Conservation (phyloP, 169 alveolate genomes). For the Plasmodium coatneyi region DNA sequence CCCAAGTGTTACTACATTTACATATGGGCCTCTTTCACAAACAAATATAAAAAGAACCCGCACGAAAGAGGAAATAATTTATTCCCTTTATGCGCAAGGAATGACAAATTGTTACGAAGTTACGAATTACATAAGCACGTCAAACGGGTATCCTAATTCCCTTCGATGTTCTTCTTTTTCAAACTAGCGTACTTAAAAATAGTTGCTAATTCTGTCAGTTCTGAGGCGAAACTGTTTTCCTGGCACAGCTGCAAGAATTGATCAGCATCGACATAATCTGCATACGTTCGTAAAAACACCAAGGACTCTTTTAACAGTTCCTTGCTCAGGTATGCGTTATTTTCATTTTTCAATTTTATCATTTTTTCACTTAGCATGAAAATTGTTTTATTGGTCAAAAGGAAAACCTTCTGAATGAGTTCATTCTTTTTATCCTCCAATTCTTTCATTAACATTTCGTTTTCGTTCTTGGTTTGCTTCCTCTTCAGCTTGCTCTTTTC, state of each 20-base stretch:
- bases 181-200: slow-evolving; percentile 64
- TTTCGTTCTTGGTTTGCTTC: slow-evolving; percentile 51
- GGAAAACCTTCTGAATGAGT: slow-evolving; percentile 41
- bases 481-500: slow-evolving; percentile 62
- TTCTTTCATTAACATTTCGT: slow-evolving; percentile 53
- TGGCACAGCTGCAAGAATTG: slow-evolving; percentile 68
- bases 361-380: slow-evolving; percentile 57
- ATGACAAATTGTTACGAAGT: background rate
- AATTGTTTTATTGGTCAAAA: slow-evolving; percentile 33
- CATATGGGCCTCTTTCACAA: background rate
- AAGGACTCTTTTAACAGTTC: slow-evolving; percentile 68
- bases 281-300: slow-evolving; percentile 59
- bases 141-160: background rate
- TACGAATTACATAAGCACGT: background rate
- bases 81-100: background rate
- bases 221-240: slow-evolving; percentile 62
- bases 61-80: background rate
- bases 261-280: slow-evolving; percentile 43
- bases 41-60: background rate
- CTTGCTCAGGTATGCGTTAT: slow-evolving; percentile 63
- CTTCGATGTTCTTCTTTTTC: slow-evolving; percentile 30
- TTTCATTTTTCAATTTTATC: slow-evolving; percentile 52
- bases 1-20: background rate
- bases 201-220: slow-evolving; percentile 53
- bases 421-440: slow-evolving; percentile 65